Evolutionary conservation across 2,329 filamentous ascomycete species (phyloP).

Genomic region (Alternaria gaisen): DNA sequence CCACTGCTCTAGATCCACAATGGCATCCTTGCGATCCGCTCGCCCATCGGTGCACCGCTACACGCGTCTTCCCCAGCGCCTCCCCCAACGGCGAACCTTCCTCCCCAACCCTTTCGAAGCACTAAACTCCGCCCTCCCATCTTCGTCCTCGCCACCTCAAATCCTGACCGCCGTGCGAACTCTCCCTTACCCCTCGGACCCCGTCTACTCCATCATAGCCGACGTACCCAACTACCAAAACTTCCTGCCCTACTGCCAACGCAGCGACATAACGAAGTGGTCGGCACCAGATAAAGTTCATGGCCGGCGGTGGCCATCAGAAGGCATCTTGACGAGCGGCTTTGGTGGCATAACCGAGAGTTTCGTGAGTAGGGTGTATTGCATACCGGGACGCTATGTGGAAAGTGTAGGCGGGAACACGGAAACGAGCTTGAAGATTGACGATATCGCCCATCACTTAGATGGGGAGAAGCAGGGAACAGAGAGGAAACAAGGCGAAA

Average conservation of each 20-base stretch:
- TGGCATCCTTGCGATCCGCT: conserved; percentile 43
- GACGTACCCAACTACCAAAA: conserved; percentile 80
- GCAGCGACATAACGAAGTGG: conserved; percentile 79
- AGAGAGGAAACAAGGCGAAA: conserved; percentile 13
- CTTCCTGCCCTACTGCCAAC: conserved; percentile 92
- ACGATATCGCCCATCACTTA: conserved; percentile 55
- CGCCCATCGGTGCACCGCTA: conserved; percentile 48
- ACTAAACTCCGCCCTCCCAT: conserved; percentile 45
- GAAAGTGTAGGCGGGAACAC: conserved; percentile 77
- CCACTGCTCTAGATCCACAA: conserved; percentile 18
- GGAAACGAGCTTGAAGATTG: conserved; percentile 54
- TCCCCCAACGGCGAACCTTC: conserved; percentile 52
- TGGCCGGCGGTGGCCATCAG: conserved; percentile 70
- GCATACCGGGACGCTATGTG: conserved; percentile 74
- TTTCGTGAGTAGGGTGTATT: conserved; percentile 82
- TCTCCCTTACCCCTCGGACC: conserved; percentile 74
- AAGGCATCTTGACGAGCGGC: conserved; percentile 82
- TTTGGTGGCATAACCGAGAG: conserved; percentile 85
- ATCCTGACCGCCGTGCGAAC: conserved; percentile 76
- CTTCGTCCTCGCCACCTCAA: conserved; percentile 59
- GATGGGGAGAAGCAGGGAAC: conserved; percentile 19
- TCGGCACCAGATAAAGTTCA: conserved; percentile 62
- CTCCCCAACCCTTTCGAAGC: conserved; percentile 56
- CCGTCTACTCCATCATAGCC: conserved; percentile 85
- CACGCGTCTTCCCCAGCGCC: conserved; percentile 21